Conservation (phyloP, 129 eudicot species). For the Silybum marianum region DNA sequence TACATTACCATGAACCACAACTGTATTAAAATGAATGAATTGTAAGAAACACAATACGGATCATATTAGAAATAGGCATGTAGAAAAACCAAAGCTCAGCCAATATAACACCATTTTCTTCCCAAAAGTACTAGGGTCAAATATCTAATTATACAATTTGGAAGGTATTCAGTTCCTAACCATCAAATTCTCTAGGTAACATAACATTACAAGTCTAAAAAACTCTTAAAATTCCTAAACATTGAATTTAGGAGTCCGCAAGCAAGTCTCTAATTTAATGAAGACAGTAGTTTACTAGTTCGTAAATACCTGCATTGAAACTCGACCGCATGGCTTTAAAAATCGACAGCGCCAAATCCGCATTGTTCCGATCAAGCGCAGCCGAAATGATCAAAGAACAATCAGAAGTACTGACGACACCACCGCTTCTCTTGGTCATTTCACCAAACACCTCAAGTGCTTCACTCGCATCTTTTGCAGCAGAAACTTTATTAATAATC, state of each 20-base stretch:
- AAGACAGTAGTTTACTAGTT: constrained; percentile 2
- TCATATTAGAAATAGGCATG: neutral
- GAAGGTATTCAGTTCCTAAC: neutral
- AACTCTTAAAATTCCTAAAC: neutral
- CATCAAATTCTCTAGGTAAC: neutral
- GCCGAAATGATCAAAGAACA: constrained; percentile 67
- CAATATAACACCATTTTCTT: constrained; percentile 7
- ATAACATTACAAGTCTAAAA: neutral
- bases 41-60: neutral
- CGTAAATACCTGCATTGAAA: constrained; percentile 55
- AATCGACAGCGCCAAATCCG: constrained; percentile 73
- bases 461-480: constrained; percentile 60
- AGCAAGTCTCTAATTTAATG: neutral
- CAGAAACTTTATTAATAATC: constrained; percentile 40
- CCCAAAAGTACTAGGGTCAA: neutral
- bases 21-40: neutral
- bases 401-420: constrained; percentile 57
- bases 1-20: neutral
- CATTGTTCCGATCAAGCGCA: constrained; percentile 72
- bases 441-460: constrained; percentile 60
- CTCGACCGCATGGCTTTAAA: constrained; percentile 89
- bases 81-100: neutral
- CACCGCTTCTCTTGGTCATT: constrained; percentile 46
- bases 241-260: neutral
- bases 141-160: neutral